These are phyloP conservation scores for Plenodomus lindquistii DNA, from an alignment of 2,329 filamentous ascomycete genomes.

Conservation along the genomic window DNA sequence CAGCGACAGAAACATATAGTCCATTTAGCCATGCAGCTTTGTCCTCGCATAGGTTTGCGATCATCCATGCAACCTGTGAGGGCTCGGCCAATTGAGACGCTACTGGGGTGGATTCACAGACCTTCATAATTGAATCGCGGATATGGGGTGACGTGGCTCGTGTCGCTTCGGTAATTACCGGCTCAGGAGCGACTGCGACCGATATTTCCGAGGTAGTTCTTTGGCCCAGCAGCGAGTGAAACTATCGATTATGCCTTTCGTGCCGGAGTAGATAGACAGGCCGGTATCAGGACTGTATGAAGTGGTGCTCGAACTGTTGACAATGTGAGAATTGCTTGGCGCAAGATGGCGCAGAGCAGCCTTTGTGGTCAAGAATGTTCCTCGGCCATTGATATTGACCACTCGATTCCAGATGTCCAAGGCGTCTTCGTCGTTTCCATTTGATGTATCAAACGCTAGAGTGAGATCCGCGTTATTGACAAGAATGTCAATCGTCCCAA, in stretches of 20 bases:
- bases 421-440: neutral
- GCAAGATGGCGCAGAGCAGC: conserved; percentile 2
- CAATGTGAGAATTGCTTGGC: conserved; percentile 6
- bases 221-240: conserved; percentile 17
- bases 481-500: conserved; percentile 1
- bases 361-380: neutral
- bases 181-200: conserved; percentile 38
- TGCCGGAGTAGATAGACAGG: conserved; percentile 6
- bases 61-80: neutral
- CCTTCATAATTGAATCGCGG: neutral
- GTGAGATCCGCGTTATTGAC: neutral
- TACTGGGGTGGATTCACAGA: neutral
- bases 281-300: conserved; percentile 5
- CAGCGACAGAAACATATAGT: neutral
- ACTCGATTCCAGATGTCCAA: neutral
- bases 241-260: conserved; percentile 10
- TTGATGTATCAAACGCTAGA: neutral
- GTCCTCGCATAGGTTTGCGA: conserved; percentile 1
- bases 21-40: neutral
- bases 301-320: conserved; percentile 11
- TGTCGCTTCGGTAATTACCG: conserved; percentile 11
- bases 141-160: neutral
- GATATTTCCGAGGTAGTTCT: conserved; percentile 29
- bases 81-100: neutral
- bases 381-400: neutral